Percentiles rank a stretch among this genome's conserved stretches.
Evolutionary conservation across 225 moss, liverwort and hornwort genomes (phyloP).

Genomic region (Physcomitrellopsis africana): DNA sequence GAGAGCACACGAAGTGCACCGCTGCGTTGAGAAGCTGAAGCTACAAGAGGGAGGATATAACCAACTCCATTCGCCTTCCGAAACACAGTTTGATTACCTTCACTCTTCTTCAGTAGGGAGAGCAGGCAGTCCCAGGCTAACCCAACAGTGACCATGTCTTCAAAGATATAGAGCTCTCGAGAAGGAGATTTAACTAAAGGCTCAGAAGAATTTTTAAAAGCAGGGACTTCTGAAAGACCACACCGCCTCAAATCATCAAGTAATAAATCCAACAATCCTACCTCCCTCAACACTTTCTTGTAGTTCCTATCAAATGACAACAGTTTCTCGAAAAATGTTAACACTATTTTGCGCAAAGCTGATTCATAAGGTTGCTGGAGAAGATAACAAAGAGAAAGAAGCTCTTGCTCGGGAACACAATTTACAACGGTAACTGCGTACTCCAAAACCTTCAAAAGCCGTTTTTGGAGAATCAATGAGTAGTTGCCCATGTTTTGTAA

Average conservation of each 20-base stretch:
- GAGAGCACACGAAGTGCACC: slow-evolving; percentile 78
- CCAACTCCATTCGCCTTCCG: slow-evolving; percentile 72
- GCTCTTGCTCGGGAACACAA: slow-evolving; percentile 88
- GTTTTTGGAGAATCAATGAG: slow-evolving; percentile 80
- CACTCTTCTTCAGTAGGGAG: slow-evolving; percentile 68
- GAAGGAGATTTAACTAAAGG: slow-evolving; percentile 23
- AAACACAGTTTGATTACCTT: slow-evolving; percentile 80
- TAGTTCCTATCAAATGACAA: slow-evolving; percentile 90
- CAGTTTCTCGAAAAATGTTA: slow-evolving; percentile 82
- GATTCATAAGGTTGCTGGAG: slow-evolving; percentile 81
- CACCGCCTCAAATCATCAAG: slow-evolving; percentile 80
- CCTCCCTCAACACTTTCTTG: slow-evolving; percentile 88
- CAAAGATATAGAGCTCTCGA: slow-evolving; percentile 66
- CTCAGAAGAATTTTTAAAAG: slow-evolving; percentile 21
- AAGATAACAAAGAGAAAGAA: slow-evolving; percentile 85
- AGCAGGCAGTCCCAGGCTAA: slow-evolving; percentile 84
- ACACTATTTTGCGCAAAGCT: slow-evolving; percentile 64
- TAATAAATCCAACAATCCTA: slow-evolving; percentile 77
- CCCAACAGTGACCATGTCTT: slow-evolving; percentile 58
- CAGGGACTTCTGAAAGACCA: slow-evolving; percentile 46
- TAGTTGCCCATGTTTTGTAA: slow-evolving; percentile 79
- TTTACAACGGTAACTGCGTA: slow-evolving; percentile 93
- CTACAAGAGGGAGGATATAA: slow-evolving; percentile 67
- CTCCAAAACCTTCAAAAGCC: slow-evolving; percentile 88
- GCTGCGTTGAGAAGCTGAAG: slow-evolving; percentile 63